A percentile compares a stretch with the other conserved stretches of the same genome.
phyloP scores from a whole-genome alignment of 2,329 filamentous ascomycete genomes.

The Clarireedia homoeocarpa region DNA sequence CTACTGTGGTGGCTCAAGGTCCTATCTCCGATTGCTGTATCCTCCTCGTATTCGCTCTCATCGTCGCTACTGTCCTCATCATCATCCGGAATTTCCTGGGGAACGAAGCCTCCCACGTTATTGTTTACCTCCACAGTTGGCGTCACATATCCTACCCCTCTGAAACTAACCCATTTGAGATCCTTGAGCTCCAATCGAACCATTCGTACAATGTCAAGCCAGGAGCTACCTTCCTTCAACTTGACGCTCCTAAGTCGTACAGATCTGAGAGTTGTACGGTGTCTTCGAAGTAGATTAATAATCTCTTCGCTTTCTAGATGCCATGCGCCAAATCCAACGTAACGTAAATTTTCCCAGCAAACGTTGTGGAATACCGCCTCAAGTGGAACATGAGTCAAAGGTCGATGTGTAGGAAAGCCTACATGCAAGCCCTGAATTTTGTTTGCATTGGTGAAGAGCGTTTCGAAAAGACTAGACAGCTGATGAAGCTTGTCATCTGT shows the following conservation, averaged over 20 bases:
- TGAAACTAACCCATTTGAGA: conserved; percentile 55
- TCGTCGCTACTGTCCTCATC: background rate
- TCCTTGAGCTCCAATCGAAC: conserved; percentile 48
- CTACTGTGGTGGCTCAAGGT: conserved; percentile 7
- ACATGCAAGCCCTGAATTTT: conserved; percentile 57
- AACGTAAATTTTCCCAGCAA: conserved; percentile 51
- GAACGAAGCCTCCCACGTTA: background rate
- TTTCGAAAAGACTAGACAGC: conserved; percentile 48
- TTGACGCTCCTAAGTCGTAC: conserved; percentile 53
- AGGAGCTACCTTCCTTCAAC: conserved; percentile 49
- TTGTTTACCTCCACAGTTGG: background rate
- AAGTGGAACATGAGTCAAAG: conserved; percentile 44
- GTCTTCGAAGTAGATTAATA: conserved; percentile 46
- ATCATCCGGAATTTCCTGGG: background rate
- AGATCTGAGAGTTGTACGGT: conserved; percentile 48
- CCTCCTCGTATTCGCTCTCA: background rate
- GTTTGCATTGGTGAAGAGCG: conserved; percentile 49
- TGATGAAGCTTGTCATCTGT: conserved; percentile 46
- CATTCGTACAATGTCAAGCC: conserved; percentile 51
- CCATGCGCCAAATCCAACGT: conserved; percentile 60
- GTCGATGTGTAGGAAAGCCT: conserved; percentile 45
- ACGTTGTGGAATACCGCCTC: conserved; percentile 56
- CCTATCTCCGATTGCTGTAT: conserved; percentile 3
- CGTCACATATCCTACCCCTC: conserved; percentile 49
- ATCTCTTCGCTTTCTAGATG: conserved; percentile 52